These are phyloP conservation scores for Mycena belliarum DNA, from an alignment of 768 basidiomycete genomes.

Conservation along the genomic window DNA sequence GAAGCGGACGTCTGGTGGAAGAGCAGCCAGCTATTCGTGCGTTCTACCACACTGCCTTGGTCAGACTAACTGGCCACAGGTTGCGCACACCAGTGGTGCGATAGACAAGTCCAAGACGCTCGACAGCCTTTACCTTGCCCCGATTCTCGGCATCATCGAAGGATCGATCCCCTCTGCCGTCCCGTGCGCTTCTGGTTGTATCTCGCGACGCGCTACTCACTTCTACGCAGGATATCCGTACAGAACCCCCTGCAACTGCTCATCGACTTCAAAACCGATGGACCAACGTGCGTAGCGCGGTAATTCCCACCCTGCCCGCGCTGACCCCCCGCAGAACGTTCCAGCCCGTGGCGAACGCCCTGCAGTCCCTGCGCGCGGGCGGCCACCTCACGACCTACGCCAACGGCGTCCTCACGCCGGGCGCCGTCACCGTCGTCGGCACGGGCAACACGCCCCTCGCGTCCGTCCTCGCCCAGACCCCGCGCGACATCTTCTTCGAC, in stretches of 20 bases:
- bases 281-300: constrained; percentile 24
- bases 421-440: constrained; percentile 26
- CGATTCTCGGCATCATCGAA: constrained; percentile 33
- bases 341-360: constrained; percentile 33
- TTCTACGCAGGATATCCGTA: constrained; percentile 22
- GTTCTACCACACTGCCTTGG: constrained; percentile 14
- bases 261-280: constrained; percentile 43
- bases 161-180: constrained; percentile 28
- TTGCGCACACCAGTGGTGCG: constrained; percentile 37
- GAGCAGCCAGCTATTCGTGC: constrained; percentile 35
- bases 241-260: constrained; percentile 36
- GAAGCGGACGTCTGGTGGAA: constrained; percentile 42
- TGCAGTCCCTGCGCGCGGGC: constrained; percentile 35
- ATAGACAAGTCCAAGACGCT: constrained; percentile 36
- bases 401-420: constrained; percentile 21
- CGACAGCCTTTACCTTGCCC: constrained; percentile 36
- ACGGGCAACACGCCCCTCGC: constrained; percentile 30
- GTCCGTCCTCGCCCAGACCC: constrained; percentile 18
- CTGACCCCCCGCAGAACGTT: constrained; percentile 23
- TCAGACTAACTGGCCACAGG: too few species aligned
- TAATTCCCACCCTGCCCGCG: too few species aligned
- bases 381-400: constrained; percentile 39
- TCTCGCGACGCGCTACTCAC: background rate
- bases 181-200: background rate
- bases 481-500: constrained; percentile 30